Percentiles rank a stretch among this genome's conserved stretches.
phyloP scores from a whole-genome alignment of 1,139 yeast species.

The Candida freyschussii region DNA sequence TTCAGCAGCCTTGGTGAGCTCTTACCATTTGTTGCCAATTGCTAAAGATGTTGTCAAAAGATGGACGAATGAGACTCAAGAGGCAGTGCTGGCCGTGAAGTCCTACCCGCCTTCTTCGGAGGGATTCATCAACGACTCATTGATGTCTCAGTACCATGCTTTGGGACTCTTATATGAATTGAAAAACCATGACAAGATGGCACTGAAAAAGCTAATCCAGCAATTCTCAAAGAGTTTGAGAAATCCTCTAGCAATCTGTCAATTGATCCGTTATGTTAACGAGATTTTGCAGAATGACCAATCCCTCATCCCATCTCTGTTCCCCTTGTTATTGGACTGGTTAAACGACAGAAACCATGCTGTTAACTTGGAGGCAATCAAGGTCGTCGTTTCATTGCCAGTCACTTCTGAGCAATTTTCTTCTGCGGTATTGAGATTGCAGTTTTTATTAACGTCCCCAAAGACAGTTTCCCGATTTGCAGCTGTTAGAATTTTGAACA shows the following conservation, averaged over 20 bases:
- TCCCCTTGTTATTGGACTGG: slow-evolving; percentile 66
- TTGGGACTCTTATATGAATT: slow-evolving; percentile 84
- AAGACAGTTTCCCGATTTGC: slow-evolving; percentile 88
- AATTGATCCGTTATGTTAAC: slow-evolving; percentile 78
- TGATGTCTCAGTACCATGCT: slow-evolving; percentile 93
- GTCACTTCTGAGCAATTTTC: slow-evolving; percentile 61
- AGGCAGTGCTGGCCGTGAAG: slow-evolving; percentile 66
- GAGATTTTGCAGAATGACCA: slow-evolving; percentile 58
- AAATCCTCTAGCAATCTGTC: slow-evolving; percentile 74
- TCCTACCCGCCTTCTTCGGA: slow-evolving; percentile 45
- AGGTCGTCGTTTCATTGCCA: slow-evolving; percentile 63
- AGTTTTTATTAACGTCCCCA: slow-evolving; percentile 78
- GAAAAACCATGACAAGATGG: slow-evolving; percentile 91
- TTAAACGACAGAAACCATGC: slow-evolving; percentile 80
- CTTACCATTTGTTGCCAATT: slow-evolving; percentile 84
- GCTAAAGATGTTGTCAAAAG: slow-evolving; percentile 90
- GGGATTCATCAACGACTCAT: slow-evolving; percentile 57
- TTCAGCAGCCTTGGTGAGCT: slow-evolving; percentile 87
- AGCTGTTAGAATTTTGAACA: slow-evolving; percentile 85
- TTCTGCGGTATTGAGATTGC: slow-evolving; percentile 65
- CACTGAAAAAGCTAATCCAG: slow-evolving; percentile 83
- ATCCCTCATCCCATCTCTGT: slow-evolving; percentile 40
- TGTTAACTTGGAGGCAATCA: slow-evolving; percentile 93
- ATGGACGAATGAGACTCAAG: slow-evolving; percentile 91
- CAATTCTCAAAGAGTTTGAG: slow-evolving; percentile 65